Percentiles rank a stretch among this genome's conserved stretches.
These are phyloP conservation scores for Xerocomellus chrysenteron DNA, from an alignment of 768 basidiomycete genomes.

Conservation along the genomic window DNA sequence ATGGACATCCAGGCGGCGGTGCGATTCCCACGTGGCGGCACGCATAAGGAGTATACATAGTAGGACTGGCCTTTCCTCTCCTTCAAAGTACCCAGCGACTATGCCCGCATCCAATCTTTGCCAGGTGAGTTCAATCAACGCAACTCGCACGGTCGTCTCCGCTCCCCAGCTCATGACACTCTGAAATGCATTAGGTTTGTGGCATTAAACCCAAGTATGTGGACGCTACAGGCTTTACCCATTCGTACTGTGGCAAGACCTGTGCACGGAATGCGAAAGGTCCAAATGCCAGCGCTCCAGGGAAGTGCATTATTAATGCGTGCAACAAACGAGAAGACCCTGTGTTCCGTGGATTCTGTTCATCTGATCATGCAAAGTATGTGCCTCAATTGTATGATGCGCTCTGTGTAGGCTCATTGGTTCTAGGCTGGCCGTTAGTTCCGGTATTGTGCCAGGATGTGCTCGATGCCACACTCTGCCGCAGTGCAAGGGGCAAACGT, in stretches of 20 bases:
- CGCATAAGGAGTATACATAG: conserved; percentile 22
- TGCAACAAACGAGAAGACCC: conserved; percentile 53
- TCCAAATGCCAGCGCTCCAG: conserved; percentile 33
- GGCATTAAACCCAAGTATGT: conserved; percentile 59
- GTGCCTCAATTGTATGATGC: conserved; percentile 14
- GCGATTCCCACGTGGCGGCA: conserved; percentile 26
- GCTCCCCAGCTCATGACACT: conserved; percentile 12
- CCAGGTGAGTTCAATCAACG: conserved; percentile 20
- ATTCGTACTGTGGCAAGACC: conserved; percentile 60
- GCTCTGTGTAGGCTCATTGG: conserved; percentile 6
- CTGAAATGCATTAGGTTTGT: conserved; percentile 45
- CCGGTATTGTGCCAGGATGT: conserved; percentile 50
- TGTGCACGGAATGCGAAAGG: conserved; percentile 48
- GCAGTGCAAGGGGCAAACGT: conserved; percentile 44
- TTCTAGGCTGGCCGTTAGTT: conserved; percentile 51
- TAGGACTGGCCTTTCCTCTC: neutral
- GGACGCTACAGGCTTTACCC: conserved; percentile 54
- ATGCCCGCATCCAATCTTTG: conserved; percentile 27
- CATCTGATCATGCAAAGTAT: conserved; percentile 57
- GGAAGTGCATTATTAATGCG: conserved; percentile 47
- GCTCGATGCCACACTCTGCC: conserved; percentile 48
- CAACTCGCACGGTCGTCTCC: conserved; percentile 14
- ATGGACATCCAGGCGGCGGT: conserved; percentile 15
- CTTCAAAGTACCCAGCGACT: conserved; percentile 5
- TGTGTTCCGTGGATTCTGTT: conserved; percentile 55